Base-by-base conservation (phyloP, 345 rosid species). In the Firmiana major region DNA sequence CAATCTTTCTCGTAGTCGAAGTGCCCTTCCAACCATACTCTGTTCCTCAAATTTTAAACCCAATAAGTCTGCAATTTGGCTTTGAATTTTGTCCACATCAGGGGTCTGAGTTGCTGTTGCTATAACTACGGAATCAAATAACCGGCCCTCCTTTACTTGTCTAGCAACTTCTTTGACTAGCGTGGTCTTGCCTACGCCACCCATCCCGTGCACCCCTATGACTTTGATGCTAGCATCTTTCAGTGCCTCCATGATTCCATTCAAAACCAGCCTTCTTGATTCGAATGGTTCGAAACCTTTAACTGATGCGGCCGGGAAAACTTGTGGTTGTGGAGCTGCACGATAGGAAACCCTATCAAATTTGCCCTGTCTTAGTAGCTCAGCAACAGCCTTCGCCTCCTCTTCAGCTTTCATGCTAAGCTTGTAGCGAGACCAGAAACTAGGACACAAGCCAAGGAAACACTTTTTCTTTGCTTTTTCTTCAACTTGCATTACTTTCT, bases 41-140 rank as follows among this genome's bases (percentile, higher is more conserved):
- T 19, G 31, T 21, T 40, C 31, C 0, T 9, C 24, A 7, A 71
- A 21, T 42, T 62, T 3, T 26, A 76, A 12, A 49, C 63, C 73
- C 31, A 83, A 63, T 28, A 21, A 4, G 5, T 73, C 77, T 0
- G 79, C 69, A 17, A 83, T n/a, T 64, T 60, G 64, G 7, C 51
- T 63, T 55, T 48, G 86, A 63, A 80, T 83, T 10, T 63, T 43
- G 12, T 34, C n/a, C 10, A 74, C 8, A 15, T 80, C 55, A 19
- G 72, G 63, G 1, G 43, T 77, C 48, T n/a, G 28, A 0, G 83
- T 77, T 42, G 74, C 81, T 0, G n/a, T 22, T 16, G 36, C 85
- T 17, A 68, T 65, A 16, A 77, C 42, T 2, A 83, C 81, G 19
- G 6, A 11, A 40, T 66, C 69, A 53, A 83, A 80, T 10, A 83